Percentiles rank a stretch among this genome's conserved stretches.
These are phyloP conservation scores for Nyssa sinensis DNA, from an alignment of 148 eudicot species.

Conservation along the genomic window DNA sequence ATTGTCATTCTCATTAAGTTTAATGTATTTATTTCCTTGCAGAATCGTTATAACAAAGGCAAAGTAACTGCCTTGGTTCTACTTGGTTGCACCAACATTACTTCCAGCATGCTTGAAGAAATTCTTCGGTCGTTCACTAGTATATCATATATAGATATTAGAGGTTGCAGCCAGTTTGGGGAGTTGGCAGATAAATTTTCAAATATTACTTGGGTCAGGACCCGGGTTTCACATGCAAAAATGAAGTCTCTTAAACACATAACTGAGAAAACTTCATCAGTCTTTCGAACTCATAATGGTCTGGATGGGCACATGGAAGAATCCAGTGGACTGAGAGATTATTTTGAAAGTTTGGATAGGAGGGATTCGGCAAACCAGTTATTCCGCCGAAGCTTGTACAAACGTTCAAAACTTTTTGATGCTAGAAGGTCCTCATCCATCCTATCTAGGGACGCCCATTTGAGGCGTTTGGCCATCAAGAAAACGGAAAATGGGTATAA, in stretches of 20 bases:
- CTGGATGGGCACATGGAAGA: constrained; percentile 63
- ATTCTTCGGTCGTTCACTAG: constrained; percentile 61
- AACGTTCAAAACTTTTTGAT: constrained; percentile 80
- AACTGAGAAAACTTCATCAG: constrained; percentile 42
- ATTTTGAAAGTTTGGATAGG: constrained; percentile 81
- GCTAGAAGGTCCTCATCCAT: constrained; percentile 79
- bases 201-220: constrained; percentile 65
- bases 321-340: constrained; percentile 85
- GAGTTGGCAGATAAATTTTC: constrained; percentile 65
- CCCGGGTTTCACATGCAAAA: constrained; percentile 39
- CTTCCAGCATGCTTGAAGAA: constrained; percentile 63
- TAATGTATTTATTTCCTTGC: constrained; percentile 32
- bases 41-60: constrained; percentile 77
- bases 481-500: constrained; percentile 75
- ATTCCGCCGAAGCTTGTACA: constrained; percentile 79
- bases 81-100: constrained; percentile 73
- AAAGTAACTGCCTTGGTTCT: constrained; percentile 66
- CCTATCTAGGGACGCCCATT: constrained; percentile 80
- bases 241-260: constrained; percentile 50
- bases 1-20: not conserved
- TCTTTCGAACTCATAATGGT: no score
- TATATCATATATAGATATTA: constrained; percentile 69
- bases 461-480: constrained; percentile 85
- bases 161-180: constrained; percentile 88
- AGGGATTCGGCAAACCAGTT: constrained; percentile 82